Percentiles rank a stretch among this genome's conserved stretches.
phyloP scores from a whole-genome alignment of 495 filamentous ascomycete species.

The Xylaria nigripes region DNA sequence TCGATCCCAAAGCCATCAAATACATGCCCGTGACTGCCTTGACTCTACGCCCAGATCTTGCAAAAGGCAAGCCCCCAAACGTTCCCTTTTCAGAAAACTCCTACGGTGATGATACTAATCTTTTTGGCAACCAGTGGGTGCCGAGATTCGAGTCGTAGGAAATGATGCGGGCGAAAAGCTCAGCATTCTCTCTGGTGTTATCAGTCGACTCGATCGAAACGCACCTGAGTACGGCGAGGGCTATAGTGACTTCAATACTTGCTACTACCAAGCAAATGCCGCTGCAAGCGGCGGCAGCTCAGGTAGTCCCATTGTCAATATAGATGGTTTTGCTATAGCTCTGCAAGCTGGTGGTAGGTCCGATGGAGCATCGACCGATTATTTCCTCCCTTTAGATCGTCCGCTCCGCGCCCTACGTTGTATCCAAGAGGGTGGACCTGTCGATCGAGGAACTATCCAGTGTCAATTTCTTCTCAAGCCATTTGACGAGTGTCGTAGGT shows the following conservation, averaged over 20 bases:
- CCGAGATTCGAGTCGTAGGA: constrained; percentile 92
- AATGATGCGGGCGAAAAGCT: constrained; percentile 99
- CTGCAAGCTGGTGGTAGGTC: constrained; percentile 89
- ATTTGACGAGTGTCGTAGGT: constrained; percentile 91
- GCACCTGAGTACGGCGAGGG: constrained; percentile 97
- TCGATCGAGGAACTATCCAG: constrained; percentile 91
- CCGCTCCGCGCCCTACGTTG: constrained; percentile 80
- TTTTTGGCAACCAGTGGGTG: constrained; percentile 51
- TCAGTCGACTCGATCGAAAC: constrained; percentile 90
- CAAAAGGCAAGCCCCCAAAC: constrained; percentile 39
- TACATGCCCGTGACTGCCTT: constrained; percentile 86
- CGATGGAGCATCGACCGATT: constrained; percentile 94
- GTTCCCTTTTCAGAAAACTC: background rate
- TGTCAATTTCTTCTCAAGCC: constrained; percentile 95
- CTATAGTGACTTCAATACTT: constrained; percentile 99
- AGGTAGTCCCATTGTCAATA: constrained; percentile 92
- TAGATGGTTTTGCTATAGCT: constrained; percentile 86
- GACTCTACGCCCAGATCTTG: constrained; percentile 75
- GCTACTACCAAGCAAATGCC: constrained; percentile 97
- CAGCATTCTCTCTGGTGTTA: constrained; percentile 94
- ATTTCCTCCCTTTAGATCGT: constrained; percentile 90
- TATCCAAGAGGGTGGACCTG: constrained; percentile 62
- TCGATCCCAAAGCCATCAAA: constrained; percentile 90
- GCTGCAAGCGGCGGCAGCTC: constrained; percentile 95
- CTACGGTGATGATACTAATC: background rate